Base-by-base conservation (phyloP, 306 rosid genomes). In the Cercis canadensis region DNA sequence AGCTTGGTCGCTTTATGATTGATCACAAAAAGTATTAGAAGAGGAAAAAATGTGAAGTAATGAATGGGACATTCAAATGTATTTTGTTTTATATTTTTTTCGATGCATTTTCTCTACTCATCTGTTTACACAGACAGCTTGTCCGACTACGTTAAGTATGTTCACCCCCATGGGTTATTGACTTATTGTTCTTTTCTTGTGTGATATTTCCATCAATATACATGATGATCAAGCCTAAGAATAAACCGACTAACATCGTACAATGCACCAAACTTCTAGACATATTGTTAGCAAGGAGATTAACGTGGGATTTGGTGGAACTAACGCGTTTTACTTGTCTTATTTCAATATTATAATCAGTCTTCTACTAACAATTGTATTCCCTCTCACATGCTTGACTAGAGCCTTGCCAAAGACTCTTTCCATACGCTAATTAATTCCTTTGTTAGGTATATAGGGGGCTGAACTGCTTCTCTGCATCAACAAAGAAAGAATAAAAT, bases 271-370 rank as follows among this genome's bases (percentile, higher is more conserved):
- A 73, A 69, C 65, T 40, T 61, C 15, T 18, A 11, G 66, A 80
- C 53, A 71, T 19, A 17, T 52, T 73, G 74, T 51, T 54, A 57
- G 82, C 61, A 75, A 66, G 75, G 17, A 56, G 79, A 55, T 84
- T 74, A 81, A 81, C 78, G 82, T 53, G 85, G 84, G 85, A 87
- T 86, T 90, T 83, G 89, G 88, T 86, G 82, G 80, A 82, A 78
- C 81, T 80, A 85, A 81, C 87, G 69, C 80, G 76, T 78, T 76
- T 83, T 47, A 50, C 32, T 24, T 66, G 87, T 78, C 82, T 77
- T 75, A 19, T 67, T 15, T 52, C 21, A 71, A 67, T 76, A 65
- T 53, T 69, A 77, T 84, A 77, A 75, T 73, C 29, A 37, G 9
- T 73, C 53, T 55, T 45, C 50, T 51, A 54, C 57, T 18, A 60